Conservation (phyloP, 192 early-diverging fungal species). For the Coemansia sp. region DNA sequence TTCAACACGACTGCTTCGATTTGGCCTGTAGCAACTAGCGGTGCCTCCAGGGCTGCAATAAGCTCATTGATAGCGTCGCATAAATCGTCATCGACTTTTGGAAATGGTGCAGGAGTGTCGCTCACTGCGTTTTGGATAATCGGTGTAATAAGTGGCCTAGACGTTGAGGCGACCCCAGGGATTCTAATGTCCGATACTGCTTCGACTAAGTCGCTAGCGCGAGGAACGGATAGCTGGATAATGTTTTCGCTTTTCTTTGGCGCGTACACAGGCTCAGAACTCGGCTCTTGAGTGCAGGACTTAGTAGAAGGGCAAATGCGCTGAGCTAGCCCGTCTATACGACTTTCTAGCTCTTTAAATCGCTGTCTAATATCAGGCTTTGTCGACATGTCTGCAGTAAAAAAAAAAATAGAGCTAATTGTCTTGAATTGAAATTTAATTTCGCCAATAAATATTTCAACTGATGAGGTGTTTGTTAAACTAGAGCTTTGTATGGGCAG, state of each 20-base stretch:
- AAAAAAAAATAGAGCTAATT: background rate
- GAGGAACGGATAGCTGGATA: background rate
- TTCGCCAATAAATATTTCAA: too few species aligned
- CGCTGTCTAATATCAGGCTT: slow-evolving; percentile 6
- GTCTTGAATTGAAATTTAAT: background rate
- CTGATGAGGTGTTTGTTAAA: too few species aligned
- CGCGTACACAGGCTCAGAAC: background rate
- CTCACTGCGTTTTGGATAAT: background rate
- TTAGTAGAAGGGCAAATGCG: background rate
- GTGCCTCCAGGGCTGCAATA: slow-evolving; percentile 23
- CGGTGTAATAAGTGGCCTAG: slow-evolving; percentile 2
- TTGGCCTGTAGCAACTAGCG: slow-evolving; percentile 25
- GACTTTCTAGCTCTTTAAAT: slow-evolving; percentile 11
- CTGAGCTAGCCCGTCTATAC: slow-evolving; percentile 10
- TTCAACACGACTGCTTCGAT: background rate
- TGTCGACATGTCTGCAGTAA: background rate
- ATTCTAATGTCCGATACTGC: background rate
- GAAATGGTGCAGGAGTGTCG: background rate
- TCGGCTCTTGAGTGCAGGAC: background rate
- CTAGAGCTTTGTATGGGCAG: too few species aligned
- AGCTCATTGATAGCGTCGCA: background rate
- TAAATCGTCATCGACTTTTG: background rate
- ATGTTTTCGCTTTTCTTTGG: background rate
- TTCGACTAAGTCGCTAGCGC: background rate
- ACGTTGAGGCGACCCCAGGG: background rate